phyloP scores from a whole-genome alignment of 176 grass and related monocot species.

The Aegilops umbellulata region DNA sequence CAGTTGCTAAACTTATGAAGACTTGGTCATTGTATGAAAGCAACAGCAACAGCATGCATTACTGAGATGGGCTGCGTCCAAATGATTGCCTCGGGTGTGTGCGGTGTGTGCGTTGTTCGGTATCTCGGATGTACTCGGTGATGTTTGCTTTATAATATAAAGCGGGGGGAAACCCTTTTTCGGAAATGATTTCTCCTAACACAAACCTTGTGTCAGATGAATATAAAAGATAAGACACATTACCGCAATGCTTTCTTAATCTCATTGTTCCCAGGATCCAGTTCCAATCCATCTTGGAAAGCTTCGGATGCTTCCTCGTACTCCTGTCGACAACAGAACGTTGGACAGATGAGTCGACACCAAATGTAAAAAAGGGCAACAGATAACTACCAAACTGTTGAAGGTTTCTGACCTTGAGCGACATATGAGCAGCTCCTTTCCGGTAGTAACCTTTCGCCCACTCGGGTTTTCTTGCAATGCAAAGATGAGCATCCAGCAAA shows the following conservation, averaged over 20 bases:
- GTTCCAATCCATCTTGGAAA: constrained; percentile 27
- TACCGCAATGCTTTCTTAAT: constrained; percentile 14
- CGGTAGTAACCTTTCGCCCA: constrained; percentile 42
- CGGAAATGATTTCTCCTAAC: neutral
- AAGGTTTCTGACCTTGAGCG: constrained; percentile 32
- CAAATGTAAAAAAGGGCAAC: neutral
- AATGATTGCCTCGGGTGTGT: too few species aligned
- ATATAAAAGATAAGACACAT: neutral
- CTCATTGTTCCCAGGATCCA: constrained; percentile 33
- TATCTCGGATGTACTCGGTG: too few species aligned
- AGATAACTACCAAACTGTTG: neutral
- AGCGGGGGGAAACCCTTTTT: too few species aligned
- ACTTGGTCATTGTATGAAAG: neutral
- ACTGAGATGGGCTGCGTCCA: neutral
- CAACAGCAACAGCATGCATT: neutral
- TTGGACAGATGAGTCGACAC: neutral
- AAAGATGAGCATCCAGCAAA: constrained; percentile 29
- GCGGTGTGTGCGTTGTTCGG: too few species aligned
- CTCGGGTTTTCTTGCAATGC: constrained; percentile 14
- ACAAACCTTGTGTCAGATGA: neutral
- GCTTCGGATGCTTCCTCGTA: constrained; percentile 27
- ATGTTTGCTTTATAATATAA: too few species aligned
- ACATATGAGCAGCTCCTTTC: constrained; percentile 46
- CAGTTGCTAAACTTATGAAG: neutral
- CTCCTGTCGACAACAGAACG: constrained; percentile 14